phyloP scores from a whole-genome alignment of 352 stramenopile species.

The Pythium guiyangense region DNA sequence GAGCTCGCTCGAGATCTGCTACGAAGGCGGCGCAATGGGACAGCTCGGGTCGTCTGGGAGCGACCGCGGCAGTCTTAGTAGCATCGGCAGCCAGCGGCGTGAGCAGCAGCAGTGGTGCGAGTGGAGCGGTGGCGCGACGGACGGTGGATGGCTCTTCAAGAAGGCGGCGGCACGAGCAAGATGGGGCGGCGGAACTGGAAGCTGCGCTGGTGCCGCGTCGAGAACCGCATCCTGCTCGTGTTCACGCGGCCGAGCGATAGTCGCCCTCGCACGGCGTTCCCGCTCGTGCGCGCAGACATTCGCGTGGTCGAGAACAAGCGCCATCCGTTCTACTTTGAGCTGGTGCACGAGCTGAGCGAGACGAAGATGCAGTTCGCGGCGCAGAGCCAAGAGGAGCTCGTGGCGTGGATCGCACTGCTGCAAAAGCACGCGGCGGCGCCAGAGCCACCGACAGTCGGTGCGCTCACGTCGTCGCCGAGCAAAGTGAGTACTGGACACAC shows the following conservation, averaged over 20 bases:
- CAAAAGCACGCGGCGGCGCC: slow-evolving; percentile 40
- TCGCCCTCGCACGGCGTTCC: slow-evolving; percentile 58
- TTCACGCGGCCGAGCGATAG: slow-evolving; percentile 46
- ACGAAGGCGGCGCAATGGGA: slow-evolving; percentile 2
- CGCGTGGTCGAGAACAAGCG: slow-evolving; percentile 63
- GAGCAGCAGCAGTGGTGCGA: neutral
- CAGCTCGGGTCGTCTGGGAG: neutral
- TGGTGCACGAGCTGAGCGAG: slow-evolving; percentile 65
- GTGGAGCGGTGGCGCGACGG: slow-evolving; percentile 2
- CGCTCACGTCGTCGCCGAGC: slow-evolving; percentile 19
- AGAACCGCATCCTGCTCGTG: slow-evolving; percentile 69
- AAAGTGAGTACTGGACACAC: slow-evolving; percentile 40
- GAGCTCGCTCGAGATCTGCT: slow-evolving; percentile 24
- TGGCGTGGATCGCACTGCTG: slow-evolving; percentile 53
- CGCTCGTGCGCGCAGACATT: slow-evolving; percentile 59
- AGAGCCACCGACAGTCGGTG: slow-evolving; percentile 25
- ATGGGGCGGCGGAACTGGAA: slow-evolving; percentile 80
- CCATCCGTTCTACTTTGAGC: slow-evolving; percentile 78
- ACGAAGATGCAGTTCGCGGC: slow-evolving; percentile 76
- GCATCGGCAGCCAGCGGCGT: slow-evolving; percentile 1
- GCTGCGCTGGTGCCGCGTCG: slow-evolving; percentile 69
- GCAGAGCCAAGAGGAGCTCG: slow-evolving; percentile 53
- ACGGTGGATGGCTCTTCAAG: slow-evolving; percentile 66
- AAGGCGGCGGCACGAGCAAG: slow-evolving; percentile 66
- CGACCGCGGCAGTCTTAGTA: neutral